Base-by-base conservation (phyloP, 768 basidiomycete genomes). In the Nidularia sp. region DNA sequence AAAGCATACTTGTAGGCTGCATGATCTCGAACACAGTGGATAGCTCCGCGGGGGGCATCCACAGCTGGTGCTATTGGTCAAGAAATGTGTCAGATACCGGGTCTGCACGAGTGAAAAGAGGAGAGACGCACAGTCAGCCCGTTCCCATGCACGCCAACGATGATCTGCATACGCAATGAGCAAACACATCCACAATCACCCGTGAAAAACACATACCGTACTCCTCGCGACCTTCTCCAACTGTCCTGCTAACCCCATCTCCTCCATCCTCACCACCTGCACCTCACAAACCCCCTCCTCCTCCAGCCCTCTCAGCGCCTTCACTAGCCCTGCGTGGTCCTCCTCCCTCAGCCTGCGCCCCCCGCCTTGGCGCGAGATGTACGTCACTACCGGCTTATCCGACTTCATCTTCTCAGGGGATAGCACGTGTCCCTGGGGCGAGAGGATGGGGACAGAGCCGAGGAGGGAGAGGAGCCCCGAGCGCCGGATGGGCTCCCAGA, bases 11-110 rank as follows among this genome's bases (percentile, higher is more conserved):
- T 15, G 66, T 65, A 0, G 84, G 85, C 58, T 69, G 80, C 66
- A 88, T 80, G 29, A 89, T 79, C 63, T 90, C 87, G 54, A 89
- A 83, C 6, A 87, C 80, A 6, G 86, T 80, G 9, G 84, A 78
- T 18, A 79, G 68, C 4, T 78, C 76, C 1, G 83, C 80, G n/a
- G 75, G 70, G 15, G 86, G 82, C 85, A 89, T 86, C 77, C 82
- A 79, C 51, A 89, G 70, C 47, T 88, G 73, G 62, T 88, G 87
- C 58, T 66, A 48, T 44, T 15, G 35, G 15, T 12, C 13, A 31
- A 31, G 9, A 48, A 29, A 12, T 25, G 31, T 34, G 15, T 42
- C 36, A 8, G 39, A 41, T 29, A 29, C 4, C 25, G 25, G 25
- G 25, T 29, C 25, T 29, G 25, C 25, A 41, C 2, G 39, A 10